Base-by-base conservation (phyloP, 768 basidiomycete species). In the Goffeauzyma gilvescens region DNA sequence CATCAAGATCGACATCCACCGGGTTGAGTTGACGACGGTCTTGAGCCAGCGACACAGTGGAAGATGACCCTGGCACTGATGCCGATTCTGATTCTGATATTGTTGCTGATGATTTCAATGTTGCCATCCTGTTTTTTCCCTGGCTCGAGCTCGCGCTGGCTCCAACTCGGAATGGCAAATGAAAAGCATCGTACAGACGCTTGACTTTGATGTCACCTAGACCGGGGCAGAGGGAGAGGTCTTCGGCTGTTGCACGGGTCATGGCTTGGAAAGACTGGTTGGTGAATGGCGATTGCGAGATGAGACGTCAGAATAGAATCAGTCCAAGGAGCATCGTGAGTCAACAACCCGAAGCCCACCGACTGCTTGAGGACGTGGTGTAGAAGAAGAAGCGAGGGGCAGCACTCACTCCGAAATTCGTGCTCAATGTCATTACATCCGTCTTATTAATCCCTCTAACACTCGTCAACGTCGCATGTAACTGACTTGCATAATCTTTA, bases 361-460 rank as follows among this genome's bases (percentile, higher is more conserved):
- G n/a, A n/a, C n/a, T n/a, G n/a, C n/a, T n/a, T n/a, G 39, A 27
- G 26, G 14, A n/a, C 10, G 34, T 20, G 32, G 26, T 10, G 22
- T 14, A 12, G n/a, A n/a, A n/a, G 17, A 20, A 10, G 27, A 10
- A 25, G 34, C n/a, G 18, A 41, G 4, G 5, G 33, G 6, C 7
- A 15, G n/a, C 24, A 69, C 78, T 44, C 66, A 95, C 90, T 26
- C 87, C 89, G 52, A 89, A 78, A n/a, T 84, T 79, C 2, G 79
- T 78, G 17, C 82, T 74, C 31, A 98, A 68, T 3, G 90, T 96
- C 64, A 84, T 77, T 1, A 89, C 85, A 54, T 98, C 93, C 3
- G 90, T 96, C 69, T 90, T 93, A 66, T 96, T 96, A 49, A 98
- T 84, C 52, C 82, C 85, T 57, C 74, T 79, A 54, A 96, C 82